phyloP scores from a whole-genome alignment of 2,329 filamentous ascomycete genomes.

The Xylaria sp. region DNA sequence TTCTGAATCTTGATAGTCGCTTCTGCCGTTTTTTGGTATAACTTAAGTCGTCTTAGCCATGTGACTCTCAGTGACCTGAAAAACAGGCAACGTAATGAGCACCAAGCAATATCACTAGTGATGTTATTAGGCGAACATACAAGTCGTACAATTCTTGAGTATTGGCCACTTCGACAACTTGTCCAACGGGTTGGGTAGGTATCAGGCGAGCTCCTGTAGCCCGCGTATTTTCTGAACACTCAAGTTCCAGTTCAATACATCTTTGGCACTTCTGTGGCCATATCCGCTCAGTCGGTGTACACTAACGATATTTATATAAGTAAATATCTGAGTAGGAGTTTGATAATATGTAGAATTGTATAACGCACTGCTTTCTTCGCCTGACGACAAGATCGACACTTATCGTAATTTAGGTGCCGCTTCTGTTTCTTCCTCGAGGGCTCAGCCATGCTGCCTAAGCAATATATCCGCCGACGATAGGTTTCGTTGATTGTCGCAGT shows the following conservation, averaged over 20 bases:
- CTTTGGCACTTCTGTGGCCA: slow-evolving; percentile 26
- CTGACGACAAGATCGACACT: slow-evolving; percentile 23
- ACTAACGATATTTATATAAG: slow-evolving; percentile 21
- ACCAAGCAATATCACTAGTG: neutral
- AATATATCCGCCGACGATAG: neutral
- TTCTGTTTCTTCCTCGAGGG: slow-evolving; percentile 15
- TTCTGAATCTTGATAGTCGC: no score
- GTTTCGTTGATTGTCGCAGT: slow-evolving; percentile 18
- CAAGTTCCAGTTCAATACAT: slow-evolving; percentile 17
- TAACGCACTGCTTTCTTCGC: slow-evolving; percentile 21
- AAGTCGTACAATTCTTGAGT: slow-evolving; percentile 2
- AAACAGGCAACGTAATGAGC: neutral
- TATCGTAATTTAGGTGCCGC: slow-evolving; percentile 23
- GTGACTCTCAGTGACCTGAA: slow-evolving; percentile 13
- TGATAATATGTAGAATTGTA: neutral
- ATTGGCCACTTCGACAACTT: neutral
- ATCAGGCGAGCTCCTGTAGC: slow-evolving; percentile 6
- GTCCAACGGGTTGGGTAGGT: neutral
- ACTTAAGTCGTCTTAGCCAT: slow-evolving; percentile 18
- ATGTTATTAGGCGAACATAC: neutral
- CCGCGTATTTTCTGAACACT: slow-evolving; percentile 25
- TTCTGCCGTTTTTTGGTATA: neutral
- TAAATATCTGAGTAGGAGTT: neutral
- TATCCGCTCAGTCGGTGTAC: slow-evolving; percentile 11
- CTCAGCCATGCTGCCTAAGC: slow-evolving; percentile 20